These are phyloP conservation scores for Aurinia saxatilis DNA, from an alignment of 345 rosid genomes.

Conservation along the genomic window DNA sequence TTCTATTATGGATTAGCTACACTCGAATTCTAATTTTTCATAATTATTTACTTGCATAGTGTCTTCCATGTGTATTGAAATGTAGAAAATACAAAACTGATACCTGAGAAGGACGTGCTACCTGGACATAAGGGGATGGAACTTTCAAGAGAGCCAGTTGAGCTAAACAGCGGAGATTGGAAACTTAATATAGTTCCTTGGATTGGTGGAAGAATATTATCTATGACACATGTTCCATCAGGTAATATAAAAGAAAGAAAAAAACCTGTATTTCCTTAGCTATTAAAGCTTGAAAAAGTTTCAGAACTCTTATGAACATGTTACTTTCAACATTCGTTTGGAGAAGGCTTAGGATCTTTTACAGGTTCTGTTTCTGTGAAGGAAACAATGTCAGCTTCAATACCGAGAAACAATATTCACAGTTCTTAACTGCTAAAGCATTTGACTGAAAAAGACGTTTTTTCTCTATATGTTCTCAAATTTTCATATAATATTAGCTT, in stretches of 20 bases:
- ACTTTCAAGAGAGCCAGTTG: constrained; percentile 57
- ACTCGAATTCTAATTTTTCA: neutral
- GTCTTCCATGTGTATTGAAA: neutral
- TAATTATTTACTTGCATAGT: neutral
- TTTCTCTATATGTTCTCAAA: neutral
- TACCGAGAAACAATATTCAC: neutral
- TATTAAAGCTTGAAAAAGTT: neutral
- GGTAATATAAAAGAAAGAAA: constrained; percentile 34
- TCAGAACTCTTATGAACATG: neutral
- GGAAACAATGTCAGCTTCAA: neutral
- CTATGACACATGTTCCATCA: constrained; percentile 87
- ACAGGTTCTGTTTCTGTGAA: neutral
- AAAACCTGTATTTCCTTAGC: neutral
- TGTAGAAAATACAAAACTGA: constrained; percentile 52
- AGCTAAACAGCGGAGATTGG: constrained; percentile 69
- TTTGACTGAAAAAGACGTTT: too few relatives aligned
- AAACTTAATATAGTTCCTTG: constrained; percentile 70
- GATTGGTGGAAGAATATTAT: constrained; percentile 90
- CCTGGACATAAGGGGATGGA: constrained; percentile 54
- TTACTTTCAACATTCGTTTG: neutral
- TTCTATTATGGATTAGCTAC: neutral
- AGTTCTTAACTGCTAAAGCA: too few relatives aligned
- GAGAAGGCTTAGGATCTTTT: neutral
- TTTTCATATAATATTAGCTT: neutral
- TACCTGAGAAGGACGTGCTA: constrained; percentile 52